Conservation (phyloP, 257 asterid genomes). For the Nicotiana sylvestris region DNA sequence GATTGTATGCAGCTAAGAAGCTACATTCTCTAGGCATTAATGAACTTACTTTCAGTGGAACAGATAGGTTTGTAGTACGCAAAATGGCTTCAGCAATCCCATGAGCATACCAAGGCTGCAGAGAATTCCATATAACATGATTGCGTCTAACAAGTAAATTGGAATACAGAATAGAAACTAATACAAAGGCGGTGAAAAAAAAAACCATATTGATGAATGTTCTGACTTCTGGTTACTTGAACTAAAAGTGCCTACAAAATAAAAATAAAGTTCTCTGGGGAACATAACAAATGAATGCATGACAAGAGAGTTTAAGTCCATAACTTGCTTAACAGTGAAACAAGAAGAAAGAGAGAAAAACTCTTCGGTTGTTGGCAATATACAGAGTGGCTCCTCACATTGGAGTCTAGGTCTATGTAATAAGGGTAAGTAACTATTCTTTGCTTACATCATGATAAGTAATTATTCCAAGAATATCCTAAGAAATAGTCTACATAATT, state of each 20-base stretch:
- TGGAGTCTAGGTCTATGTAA: background rate
- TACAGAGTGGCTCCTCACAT: background rate
- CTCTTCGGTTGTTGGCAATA: background rate
- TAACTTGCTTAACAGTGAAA: background rate
- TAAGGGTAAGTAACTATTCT: background rate
- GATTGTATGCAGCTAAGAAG: background rate
- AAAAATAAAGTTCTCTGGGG: no score
- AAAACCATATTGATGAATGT: background rate
- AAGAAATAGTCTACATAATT: background rate
- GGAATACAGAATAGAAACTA: background rate
- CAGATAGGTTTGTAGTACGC: constrained; percentile 81
- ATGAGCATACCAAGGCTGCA: constrained; percentile 99
- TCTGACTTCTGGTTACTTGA: background rate
- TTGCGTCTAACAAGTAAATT: background rate
- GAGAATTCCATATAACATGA: background rate
- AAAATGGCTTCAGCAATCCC: constrained; percentile 93
- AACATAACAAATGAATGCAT: no score
- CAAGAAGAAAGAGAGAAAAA: background rate
- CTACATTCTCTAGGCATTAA: background rate
- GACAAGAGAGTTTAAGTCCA: no score
- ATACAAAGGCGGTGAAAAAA: background rate
- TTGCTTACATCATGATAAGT: background rate
- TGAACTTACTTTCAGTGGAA: constrained; percentile 76
- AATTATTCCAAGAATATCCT: background rate
- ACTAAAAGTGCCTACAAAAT: background rate